Conservation (phyloP, 345 rosid species). For the Viola odorata region DNA sequence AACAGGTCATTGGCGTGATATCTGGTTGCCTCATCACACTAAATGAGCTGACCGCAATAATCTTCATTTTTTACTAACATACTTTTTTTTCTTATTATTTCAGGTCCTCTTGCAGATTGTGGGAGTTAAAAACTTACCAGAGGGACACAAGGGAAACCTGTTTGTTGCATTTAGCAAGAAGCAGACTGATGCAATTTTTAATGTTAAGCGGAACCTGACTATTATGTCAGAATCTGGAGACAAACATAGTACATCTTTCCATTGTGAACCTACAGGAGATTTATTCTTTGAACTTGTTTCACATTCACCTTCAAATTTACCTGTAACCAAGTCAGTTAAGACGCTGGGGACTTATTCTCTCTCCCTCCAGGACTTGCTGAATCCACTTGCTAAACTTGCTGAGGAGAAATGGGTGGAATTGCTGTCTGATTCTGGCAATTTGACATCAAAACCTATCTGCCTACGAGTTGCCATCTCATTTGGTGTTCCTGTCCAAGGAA, state of each 20-base stretch:
- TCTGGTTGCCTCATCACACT: too few species aligned
- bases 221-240: conserved; percentile 51
- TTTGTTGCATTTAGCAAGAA: conserved; percentile 62
- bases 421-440: conserved; percentile 36
- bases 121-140: conserved; percentile 62
- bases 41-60: too few species aligned
- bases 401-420: conserved; percentile 77
- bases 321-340: conserved; percentile 30
- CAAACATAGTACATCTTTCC: conserved; percentile 68
- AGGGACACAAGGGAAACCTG: conserved; percentile 52
- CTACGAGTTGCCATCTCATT: conserved; percentile 64
- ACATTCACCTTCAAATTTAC: conserved; percentile 44
- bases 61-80: neutral
- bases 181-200: conserved; percentile 57
- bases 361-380: conserved; percentile 50
- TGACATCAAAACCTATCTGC: conserved; percentile 40
- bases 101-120: conserved; percentile 71
- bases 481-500: conserved; percentile 55
- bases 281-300: conserved; percentile 67
- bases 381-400: conserved; percentile 59
- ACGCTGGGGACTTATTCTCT: conserved; percentile 54
- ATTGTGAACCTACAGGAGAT: conserved; percentile 76
- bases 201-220: conserved; percentile 49
- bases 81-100: neutral
- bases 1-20: too few species aligned